Evolutionary conservation across 2,329 filamentous ascomycete species (phyloP), one percentile per base, ranked within the genome.

Genomic region (Monilinia vaccinii-corymbosi): DNA sequence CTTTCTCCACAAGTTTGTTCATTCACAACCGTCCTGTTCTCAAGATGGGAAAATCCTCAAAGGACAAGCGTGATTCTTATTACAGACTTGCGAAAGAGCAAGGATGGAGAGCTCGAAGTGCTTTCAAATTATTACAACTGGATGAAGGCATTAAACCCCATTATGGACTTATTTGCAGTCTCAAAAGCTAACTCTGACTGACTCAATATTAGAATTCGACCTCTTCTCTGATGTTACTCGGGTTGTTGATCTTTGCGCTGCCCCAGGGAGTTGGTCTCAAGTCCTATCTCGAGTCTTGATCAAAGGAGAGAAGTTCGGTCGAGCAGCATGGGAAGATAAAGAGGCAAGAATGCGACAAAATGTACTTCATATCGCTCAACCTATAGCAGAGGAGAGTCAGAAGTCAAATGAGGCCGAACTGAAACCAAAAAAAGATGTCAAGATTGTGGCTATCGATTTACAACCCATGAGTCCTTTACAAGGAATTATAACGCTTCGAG

Each of bases 41-140:
- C 25, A 63, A 57, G 18, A 96, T 96, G 92, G 92, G 92, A 1
- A 97, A 97, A 74, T 96, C 94, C 1, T 97, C 93, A 51, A 99
- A 99, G 75, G 94, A 99, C 72, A 99, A 99, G 77, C 89, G 94
- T 57, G 94, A 99, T 74, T 92, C 92, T 49, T 99, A 99, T 76
- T 99, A 99, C 72, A 85, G 94, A 58, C 88, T 99, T 10, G 94
- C 94, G 21, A 99, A 99, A 76, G 94, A 99, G 75, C 94, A 99
- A 78, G 95, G 95, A 65, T 99, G 94, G 93, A 89, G 94, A 40
- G 94, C 94, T 32, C 84, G 94, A 61, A 96, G 91, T 66, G 94
- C 94, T 10, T 99, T 97, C 79, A 99, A 99, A 75, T 83, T 99
- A 28, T 84, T 99, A 14, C 94, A 99, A 74, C 84, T 99, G 28